phyloP scores from a whole-genome alignment of 192 early-diverging fungal species.

The Glomus cerebriforme region DNA sequence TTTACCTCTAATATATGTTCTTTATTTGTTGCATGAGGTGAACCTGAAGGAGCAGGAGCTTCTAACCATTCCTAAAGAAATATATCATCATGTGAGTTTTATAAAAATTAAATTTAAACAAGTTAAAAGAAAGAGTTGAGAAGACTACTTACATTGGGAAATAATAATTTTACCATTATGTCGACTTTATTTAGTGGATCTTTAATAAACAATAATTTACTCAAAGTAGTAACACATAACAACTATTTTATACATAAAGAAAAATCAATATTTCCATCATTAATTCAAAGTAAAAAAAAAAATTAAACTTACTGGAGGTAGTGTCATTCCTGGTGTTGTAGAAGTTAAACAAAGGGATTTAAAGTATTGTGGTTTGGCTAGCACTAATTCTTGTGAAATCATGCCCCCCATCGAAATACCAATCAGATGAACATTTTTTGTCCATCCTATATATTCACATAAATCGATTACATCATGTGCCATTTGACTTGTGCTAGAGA shows the following conservation, averaged over 20 bases:
- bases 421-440: slow-evolving; percentile 65
- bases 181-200: not conserved
- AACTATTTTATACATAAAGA: slow-evolving; percentile 5
- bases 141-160: slow-evolving; percentile 3
- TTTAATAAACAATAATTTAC: slow-evolving; percentile 10
- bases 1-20: slow-evolving; percentile 18
- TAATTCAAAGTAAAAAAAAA: not conserved
- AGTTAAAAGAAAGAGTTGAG: too few species aligned
- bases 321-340: slow-evolving; percentile 54
- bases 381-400: slow-evolving; percentile 75
- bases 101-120: not conserved
- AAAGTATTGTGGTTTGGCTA: slow-evolving; percentile 60
- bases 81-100: not conserved
- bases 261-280: not conserved
- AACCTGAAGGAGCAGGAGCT: not conserved
- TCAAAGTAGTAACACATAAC: not conserved
- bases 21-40: slow-evolving; percentile 5
- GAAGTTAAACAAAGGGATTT: slow-evolving; percentile 59
- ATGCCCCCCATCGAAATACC: slow-evolving; percentile 88
- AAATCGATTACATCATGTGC: slow-evolving; percentile 72
- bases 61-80: not conserved
- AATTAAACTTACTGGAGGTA: slow-evolving; percentile 29
- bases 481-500: slow-evolving; percentile 69
- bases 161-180: not conserved
- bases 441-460: slow-evolving; percentile 77